Conservation (phyloP, 2,329 filamentous ascomycete genomes). For the Aspergillus versicolor region DNA sequence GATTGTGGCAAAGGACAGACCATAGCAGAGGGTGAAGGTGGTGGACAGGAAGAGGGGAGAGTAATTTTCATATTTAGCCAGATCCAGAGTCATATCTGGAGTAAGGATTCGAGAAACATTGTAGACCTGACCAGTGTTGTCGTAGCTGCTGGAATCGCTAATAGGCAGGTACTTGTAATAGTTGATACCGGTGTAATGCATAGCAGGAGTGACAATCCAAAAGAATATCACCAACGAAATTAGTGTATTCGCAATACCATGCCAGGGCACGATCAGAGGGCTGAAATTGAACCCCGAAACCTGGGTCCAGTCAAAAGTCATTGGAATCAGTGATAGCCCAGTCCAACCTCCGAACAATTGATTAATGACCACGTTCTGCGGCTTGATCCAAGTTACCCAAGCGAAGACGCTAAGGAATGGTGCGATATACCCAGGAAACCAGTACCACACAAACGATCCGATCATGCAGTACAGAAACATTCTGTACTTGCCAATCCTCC, state of each 20-base stretch:
- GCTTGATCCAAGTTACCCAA: conserved; percentile 70
- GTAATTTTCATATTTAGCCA: conserved; percentile 64
- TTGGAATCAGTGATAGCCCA: conserved; percentile 66
- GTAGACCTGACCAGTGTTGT: conserved; percentile 66
- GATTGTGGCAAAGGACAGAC: conserved; percentile 70
- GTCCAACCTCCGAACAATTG: conserved; percentile 70
- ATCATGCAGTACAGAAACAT: conserved; percentile 63
- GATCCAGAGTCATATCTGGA: conserved; percentile 61
- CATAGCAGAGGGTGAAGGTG: conserved; percentile 69
- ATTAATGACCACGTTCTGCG: conserved; percentile 67
- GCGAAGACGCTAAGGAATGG: conserved; percentile 70
- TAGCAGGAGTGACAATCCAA: conserved; percentile 56
- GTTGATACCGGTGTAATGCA: conserved; percentile 68
- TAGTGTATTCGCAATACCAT: conserved; percentile 71
- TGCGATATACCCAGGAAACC: conserved; percentile 67
- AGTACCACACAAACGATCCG: conserved; percentile 64
- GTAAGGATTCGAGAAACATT: conserved; percentile 65
- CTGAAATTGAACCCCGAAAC: conserved; percentile 67
- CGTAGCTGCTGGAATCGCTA: conserved; percentile 68
- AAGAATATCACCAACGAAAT: conserved; percentile 67
- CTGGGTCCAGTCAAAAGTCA: conserved; percentile 77
- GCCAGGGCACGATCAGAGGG: conserved; percentile 70
- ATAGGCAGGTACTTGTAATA: conserved; percentile 66
- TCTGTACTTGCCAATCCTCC: conserved; percentile 63
- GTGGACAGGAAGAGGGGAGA: conserved; percentile 64